Conservation (phyloP, 805 yeast genomes). For the Metschnikowia bowlesiae region DNA sequence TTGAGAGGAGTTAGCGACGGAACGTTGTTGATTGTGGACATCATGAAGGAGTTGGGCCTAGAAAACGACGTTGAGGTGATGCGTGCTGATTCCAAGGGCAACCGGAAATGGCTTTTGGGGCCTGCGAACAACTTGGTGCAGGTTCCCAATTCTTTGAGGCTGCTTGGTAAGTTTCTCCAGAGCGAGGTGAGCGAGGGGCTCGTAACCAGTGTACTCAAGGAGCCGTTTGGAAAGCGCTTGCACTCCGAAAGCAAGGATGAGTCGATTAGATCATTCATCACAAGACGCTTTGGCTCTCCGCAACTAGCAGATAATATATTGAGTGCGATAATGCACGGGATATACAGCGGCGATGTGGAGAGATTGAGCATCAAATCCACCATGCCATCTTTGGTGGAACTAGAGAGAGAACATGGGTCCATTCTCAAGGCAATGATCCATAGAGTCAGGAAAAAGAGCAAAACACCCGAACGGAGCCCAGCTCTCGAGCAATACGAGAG, state of each 20-base stretch:
- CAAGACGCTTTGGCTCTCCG: slow-evolving; percentile 61
- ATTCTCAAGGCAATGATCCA: slow-evolving; percentile 43
- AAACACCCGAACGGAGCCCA: slow-evolving; percentile 4
- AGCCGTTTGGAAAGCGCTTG: slow-evolving; percentile 40
- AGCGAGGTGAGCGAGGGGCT: slow-evolving; percentile 46
- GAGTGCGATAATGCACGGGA: slow-evolving; percentile 84
- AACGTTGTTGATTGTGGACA: slow-evolving; percentile 61
- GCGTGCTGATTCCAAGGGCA: slow-evolving; percentile 54
- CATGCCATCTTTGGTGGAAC: slow-evolving; percentile 48
- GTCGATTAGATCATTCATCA: slow-evolving; percentile 60
- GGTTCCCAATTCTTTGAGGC: slow-evolving; percentile 45
- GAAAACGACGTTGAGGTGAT: slow-evolving; percentile 56
- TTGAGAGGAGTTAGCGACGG: slow-evolving; percentile 81
- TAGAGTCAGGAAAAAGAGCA: slow-evolving; percentile 20
- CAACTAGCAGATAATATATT: slow-evolving; percentile 51
- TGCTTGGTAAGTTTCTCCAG: slow-evolving; percentile 28
- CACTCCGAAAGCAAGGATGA: slow-evolving; percentile 48
- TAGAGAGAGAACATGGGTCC: slow-evolving; percentile 61
- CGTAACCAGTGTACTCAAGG: slow-evolving; percentile 43
- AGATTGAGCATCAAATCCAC: slow-evolving; percentile 63
- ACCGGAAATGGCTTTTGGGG: slow-evolving; percentile 62
- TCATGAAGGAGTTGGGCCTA: slow-evolving; percentile 45
- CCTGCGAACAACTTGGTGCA: slow-evolving; percentile 45
- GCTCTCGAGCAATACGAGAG: slow-evolving; percentile 35
- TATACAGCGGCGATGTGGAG: slow-evolving; percentile 72